A percentile compares a stretch with the other conserved stretches of the same genome.
These are phyloP conservation scores for Rhododendron simsii DNA, from an alignment of 148 eudicot species.

Conservation along the genomic window DNA sequence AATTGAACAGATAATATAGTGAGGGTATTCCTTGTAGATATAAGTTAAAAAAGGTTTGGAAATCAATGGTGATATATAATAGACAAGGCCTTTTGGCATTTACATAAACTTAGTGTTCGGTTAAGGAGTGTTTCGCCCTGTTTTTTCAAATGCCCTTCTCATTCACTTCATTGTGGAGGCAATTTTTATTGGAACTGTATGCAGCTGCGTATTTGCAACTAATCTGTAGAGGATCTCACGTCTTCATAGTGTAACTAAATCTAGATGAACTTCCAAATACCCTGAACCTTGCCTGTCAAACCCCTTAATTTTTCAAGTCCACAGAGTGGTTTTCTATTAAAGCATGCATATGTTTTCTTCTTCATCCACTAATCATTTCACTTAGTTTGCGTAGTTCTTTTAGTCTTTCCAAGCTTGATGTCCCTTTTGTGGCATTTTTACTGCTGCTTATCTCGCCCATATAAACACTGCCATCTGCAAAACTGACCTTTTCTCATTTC, in stretches of 20 bases:
- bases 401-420: not conserved
- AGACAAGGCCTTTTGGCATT: not conserved
- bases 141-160: not conserved
- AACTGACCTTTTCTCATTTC: not conserved
- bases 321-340: not conserved
- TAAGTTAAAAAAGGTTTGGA: not conserved
- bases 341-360: not conserved
- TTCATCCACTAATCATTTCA: not conserved
- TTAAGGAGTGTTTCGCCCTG: not conserved
- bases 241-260: not conserved
- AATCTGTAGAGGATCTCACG: not conserved
- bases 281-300: not conserved
- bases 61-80: not conserved
- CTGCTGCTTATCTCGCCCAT: not conserved
- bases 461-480: not conserved
- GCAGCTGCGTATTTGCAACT: not conserved
- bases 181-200: not conserved
- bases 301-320: not conserved
- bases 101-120: not conserved
- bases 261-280: not conserved
- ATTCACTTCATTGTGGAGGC: not conserved
- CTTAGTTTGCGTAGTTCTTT: not conserved
- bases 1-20: not conserved
- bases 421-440: not conserved
- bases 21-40: not conserved